Conservation (phyloP, 2,329 filamentous ascomycete species). For the Hymenoscyphus fraxineus region DNA sequence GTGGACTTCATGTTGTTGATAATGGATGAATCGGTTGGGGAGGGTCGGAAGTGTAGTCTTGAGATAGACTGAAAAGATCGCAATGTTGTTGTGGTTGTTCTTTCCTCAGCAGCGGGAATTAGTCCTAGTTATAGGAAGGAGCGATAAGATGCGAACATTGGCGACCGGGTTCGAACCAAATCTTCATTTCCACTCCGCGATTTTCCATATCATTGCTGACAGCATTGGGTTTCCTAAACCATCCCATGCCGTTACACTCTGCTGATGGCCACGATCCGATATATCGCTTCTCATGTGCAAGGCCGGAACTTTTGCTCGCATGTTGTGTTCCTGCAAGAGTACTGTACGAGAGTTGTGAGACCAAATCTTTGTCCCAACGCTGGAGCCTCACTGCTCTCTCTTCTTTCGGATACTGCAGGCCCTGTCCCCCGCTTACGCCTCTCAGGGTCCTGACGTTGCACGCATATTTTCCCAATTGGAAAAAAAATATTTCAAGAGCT, state of each 20-base stretch:
- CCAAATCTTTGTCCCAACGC: neutral
- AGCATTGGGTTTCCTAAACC: constrained; percentile 2
- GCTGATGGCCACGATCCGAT: constrained; percentile 2
- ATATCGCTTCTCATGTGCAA: constrained; percentile 1
- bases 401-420: neutral
- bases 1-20: constrained; percentile 7
- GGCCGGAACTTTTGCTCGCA: neutral
- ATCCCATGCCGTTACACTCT: neutral
- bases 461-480: neutral
- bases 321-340: neutral
- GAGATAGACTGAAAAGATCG: neutral
- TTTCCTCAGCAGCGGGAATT: constrained; percentile 1
- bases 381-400: neutral
- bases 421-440: neutral
- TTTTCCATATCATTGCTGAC: neutral
- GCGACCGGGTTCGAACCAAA: neutral
- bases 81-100: neutral
- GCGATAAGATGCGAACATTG: neutral
- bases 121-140: constrained; percentile 6
- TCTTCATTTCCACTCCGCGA: neutral
- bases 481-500: neutral
- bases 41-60: neutral
- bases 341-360: neutral
- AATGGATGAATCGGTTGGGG: neutral
- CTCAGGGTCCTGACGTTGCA: neutral